These are phyloP conservation scores for Fusarium sp. DNA, from an alignment of 2,329 filamentous ascomycete species.

Conservation along the genomic window DNA sequence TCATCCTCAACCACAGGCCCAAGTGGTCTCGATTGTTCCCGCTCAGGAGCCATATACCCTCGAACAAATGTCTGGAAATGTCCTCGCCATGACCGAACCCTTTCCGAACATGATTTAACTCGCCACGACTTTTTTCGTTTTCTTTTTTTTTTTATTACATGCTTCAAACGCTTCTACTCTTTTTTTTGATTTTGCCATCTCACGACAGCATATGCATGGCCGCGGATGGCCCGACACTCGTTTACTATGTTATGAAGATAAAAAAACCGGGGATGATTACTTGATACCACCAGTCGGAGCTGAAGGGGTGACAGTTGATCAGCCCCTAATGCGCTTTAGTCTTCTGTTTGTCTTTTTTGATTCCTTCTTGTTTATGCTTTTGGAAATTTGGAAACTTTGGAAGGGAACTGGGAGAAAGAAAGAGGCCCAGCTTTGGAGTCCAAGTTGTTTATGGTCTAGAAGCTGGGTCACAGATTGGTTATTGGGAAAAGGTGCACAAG, in stretches of 20 bases:
- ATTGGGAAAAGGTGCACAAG: slow-evolving; percentile 21
- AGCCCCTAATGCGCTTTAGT: slow-evolving; percentile 25
- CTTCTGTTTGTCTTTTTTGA: slow-evolving; percentile 35
- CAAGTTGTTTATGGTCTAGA: slow-evolving; percentile 10
- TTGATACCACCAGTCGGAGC: slow-evolving; percentile 45
- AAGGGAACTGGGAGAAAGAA: slow-evolving; percentile 29
- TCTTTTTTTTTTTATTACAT: slow-evolving; percentile 22
- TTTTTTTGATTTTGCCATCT: slow-evolving; percentile 36
- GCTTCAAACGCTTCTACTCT: slow-evolving; percentile 31
- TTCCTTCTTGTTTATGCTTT: slow-evolving; percentile 27
- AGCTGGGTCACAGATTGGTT: slow-evolving; percentile 6
- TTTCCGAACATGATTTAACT: slow-evolving; percentile 47
- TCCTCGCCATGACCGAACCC: slow-evolving; percentile 41
- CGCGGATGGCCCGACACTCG: slow-evolving; percentile 42
- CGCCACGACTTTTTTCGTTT: slow-evolving; percentile 19
- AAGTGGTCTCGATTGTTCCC: slow-evolving; percentile 36
- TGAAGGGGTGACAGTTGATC: slow-evolving; percentile 19
- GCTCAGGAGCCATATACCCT: slow-evolving; percentile 35
- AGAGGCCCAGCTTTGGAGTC: slow-evolving; percentile 2
- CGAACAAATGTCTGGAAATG: slow-evolving; percentile 39
- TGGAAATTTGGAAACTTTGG: background rate
- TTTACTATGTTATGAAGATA: slow-evolving; percentile 41
- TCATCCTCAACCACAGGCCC: slow-evolving; percentile 43
- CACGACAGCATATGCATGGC: slow-evolving; percentile 41
- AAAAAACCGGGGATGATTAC: slow-evolving; percentile 37